Conservation (phyloP, 768 basidiomycete species). For the Amanita rimosa region DNA sequence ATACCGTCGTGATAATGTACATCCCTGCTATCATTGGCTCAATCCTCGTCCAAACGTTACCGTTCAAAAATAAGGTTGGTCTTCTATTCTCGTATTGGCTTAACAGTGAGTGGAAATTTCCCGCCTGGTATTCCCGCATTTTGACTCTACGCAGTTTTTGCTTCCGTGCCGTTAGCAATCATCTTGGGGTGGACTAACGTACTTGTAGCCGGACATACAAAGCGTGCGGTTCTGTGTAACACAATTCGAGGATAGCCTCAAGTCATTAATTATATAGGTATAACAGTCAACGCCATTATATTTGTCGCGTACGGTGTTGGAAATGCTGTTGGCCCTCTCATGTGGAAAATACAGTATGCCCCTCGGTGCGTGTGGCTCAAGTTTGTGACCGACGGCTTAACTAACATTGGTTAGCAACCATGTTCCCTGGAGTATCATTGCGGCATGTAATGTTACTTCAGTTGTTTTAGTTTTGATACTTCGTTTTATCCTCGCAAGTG, state of each 20-base stretch:
- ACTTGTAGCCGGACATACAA: constrained; percentile 62
- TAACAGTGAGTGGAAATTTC: constrained; percentile 34
- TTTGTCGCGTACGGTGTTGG: constrained; percentile 66
- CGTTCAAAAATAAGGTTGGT: constrained; percentile 53
- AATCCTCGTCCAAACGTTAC: constrained; percentile 56
- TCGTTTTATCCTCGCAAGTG: constrained; percentile 42
- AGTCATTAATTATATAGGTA: constrained; percentile 32
- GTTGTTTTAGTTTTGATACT: constrained; percentile 43
- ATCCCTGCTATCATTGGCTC: constrained; percentile 60
- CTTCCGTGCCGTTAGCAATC: constrained; percentile 55
- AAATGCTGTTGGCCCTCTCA: constrained; percentile 65
- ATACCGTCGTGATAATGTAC: constrained; percentile 51
- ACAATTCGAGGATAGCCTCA: not conserved
- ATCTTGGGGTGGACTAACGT: constrained; percentile 61
- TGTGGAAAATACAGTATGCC: constrained; percentile 64
- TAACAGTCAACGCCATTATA: constrained; percentile 67
- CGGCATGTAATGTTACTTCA: constrained; percentile 47
- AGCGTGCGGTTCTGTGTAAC: constrained; percentile 32
- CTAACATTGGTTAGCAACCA: constrained; percentile 35
- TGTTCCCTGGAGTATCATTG: constrained; percentile 66
- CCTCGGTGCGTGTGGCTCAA: constrained; percentile 39
- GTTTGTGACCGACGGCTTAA: not conserved
- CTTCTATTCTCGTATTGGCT: constrained; percentile 70
- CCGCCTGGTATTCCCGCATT: not conserved
- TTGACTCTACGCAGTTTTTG: constrained; percentile 34